These are phyloP conservation scores for Podospora australis DNA, from an alignment of 495 filamentous ascomycete species.

Conservation along the genomic window DNA sequence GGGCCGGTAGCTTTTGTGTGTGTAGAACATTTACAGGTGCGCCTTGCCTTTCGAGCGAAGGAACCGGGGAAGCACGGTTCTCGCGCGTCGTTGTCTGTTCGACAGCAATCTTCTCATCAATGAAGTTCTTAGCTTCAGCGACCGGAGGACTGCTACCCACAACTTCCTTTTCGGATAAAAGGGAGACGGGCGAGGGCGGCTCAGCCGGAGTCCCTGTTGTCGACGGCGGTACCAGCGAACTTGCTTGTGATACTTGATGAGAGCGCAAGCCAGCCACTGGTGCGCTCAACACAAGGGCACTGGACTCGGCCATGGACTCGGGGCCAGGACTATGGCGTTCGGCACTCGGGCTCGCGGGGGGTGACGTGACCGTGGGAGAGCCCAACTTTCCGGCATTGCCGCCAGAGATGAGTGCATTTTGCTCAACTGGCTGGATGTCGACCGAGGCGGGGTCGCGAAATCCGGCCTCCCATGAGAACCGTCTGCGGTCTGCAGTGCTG, in stretches of 20 bases:
- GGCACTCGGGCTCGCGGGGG: not conserved
- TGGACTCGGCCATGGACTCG: not conserved
- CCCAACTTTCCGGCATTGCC: no score
- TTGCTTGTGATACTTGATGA: slow-evolving; percentile 33
- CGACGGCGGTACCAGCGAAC: slow-evolving; percentile 24
- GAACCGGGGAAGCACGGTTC: not conserved
- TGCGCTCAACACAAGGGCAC: not conserved
- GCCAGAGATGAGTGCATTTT: not conserved
- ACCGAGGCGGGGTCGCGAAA: not conserved
- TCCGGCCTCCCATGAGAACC: slow-evolving; percentile 49
- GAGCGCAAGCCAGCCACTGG: not conserved
- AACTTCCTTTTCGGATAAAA: not conserved
- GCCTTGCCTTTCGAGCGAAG: no score
- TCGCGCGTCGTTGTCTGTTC: not conserved
- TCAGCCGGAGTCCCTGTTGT: not conserved
- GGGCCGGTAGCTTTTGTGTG: not conserved
- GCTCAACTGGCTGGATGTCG: not conserved
- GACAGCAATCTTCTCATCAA: not conserved
- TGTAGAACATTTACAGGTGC: not conserved
- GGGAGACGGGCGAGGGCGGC: not conserved
- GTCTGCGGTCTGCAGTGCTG: no score
- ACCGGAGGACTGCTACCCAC: no score
- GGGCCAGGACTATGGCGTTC: not conserved
- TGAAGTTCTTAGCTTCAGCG: not conserved
- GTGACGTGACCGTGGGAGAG: not conserved